Conservation (phyloP, 148 eudicot genomes). For the Camellia granthamiana region DNA sequence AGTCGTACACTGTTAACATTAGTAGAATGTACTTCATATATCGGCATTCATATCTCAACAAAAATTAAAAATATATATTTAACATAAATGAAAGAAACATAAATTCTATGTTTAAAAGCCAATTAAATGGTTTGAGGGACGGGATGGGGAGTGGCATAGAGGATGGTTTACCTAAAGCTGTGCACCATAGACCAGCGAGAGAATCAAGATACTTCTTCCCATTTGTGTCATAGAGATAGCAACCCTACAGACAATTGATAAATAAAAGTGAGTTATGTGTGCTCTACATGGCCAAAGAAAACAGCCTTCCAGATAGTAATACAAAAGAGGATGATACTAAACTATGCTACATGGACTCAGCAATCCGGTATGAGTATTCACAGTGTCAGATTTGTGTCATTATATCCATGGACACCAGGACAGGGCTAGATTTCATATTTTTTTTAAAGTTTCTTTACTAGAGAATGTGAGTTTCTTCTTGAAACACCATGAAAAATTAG, state of each 20-base stretch:
- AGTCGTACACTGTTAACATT: too few species aligned
- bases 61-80: not conserved
- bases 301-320: not conserved
- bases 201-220: slow-evolving; percentile 94
- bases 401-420: too few species aligned
- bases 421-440: too few species aligned
- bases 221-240: slow-evolving; percentile 66
- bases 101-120: not conserved
- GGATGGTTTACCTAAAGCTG: slow-evolving; percentile 65
- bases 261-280: not conserved
- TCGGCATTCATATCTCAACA: not conserved
- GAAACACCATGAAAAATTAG: too few species aligned
- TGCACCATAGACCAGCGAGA: slow-evolving; percentile 97
- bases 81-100: not conserved
- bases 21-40: not conserved
- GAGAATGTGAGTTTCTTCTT: too few species aligned
- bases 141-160: not conserved
- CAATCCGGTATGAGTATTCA: too few species aligned
- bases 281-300: not conserved
- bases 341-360: not conserved
- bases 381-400: too few species aligned
- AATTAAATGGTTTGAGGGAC: not conserved
- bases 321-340: not conserved
- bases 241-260: slow-evolving; percentile 53
- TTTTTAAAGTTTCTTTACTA: too few species aligned